Evolutionary conservation across 805 yeast genomes (phyloP).

Genomic region (Suhomyces tanzawaensis): DNA sequence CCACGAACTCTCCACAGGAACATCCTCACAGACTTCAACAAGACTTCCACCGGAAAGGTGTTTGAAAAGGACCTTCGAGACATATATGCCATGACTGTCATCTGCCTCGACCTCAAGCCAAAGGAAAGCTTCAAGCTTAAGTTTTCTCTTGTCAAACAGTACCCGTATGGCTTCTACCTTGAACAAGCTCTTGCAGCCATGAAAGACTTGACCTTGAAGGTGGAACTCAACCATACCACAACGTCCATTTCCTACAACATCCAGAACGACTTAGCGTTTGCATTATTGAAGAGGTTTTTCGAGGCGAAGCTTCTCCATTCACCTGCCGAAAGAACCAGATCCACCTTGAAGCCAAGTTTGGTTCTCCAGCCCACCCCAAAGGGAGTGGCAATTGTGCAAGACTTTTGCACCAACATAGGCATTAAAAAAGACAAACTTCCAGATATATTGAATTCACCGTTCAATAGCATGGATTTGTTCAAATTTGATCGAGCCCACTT

Average conservation of each 20-base stretch:
- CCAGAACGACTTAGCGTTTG: conserved; percentile 38
- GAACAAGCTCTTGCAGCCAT: conserved; percentile 52
- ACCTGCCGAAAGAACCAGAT: conserved; percentile 70
- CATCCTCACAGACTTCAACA: conserved; percentile 42
- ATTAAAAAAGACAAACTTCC: conserved; percentile 40
- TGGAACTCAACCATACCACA: conserved; percentile 49
- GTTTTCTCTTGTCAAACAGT: conserved; percentile 18
- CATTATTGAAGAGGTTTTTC: conserved; percentile 51
- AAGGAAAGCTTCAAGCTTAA: neutral
- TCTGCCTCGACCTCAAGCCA: conserved; percentile 30
- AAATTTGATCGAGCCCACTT: conserved; percentile 60
- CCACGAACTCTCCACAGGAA: neutral
- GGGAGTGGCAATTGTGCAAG: conserved; percentile 70
- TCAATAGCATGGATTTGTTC: conserved; percentile 73
- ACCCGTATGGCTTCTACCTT: conserved; percentile 54
- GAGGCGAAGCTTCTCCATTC: conserved; percentile 65
- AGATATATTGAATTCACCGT: conserved; percentile 48
- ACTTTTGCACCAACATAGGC: conserved; percentile 59
- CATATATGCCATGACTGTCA: conserved; percentile 51
- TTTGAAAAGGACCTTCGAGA: conserved; percentile 57
- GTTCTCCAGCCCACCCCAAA: conserved; percentile 85
- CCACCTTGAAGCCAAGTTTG: conserved; percentile 39
- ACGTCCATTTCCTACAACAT: conserved; percentile 56
- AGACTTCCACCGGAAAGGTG: conserved; percentile 53
- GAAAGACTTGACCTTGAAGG: conserved; percentile 46